These are phyloP conservation scores for Phytophthora pseudosyringae DNA, from an alignment of 352 stramenopile genomes.

Conservation along the genomic window DNA sequence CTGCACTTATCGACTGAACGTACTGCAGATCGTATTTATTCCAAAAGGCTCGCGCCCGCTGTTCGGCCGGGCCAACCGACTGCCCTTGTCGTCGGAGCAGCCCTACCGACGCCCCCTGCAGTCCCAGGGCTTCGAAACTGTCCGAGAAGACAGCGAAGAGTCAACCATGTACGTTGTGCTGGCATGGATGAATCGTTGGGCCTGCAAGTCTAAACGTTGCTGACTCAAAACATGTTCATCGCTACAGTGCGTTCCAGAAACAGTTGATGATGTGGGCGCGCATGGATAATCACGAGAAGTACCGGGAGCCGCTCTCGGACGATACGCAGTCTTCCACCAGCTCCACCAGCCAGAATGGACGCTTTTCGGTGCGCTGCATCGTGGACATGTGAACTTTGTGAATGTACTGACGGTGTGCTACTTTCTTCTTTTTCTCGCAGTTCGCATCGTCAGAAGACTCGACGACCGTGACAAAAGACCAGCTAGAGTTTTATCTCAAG, in stretches of 20 bases:
- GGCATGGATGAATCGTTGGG: not conserved
- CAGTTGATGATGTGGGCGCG: conserved; percentile 83
- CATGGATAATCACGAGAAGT: conserved; percentile 62
- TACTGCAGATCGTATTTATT: conserved; percentile 79
- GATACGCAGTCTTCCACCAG: conserved; percentile 69
- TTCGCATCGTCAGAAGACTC: conserved; percentile 65
- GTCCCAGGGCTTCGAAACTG: conserved; percentile 42
- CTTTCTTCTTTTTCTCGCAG: conserved; percentile 24
- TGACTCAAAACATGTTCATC: conserved; percentile 16
- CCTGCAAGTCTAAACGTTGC: not conserved
- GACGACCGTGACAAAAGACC: conserved; percentile 73
- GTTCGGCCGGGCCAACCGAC: conserved; percentile 58
- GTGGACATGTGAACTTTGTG: not conserved
- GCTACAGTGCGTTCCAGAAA: conserved; percentile 67
- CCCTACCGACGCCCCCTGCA: conserved; percentile 49
- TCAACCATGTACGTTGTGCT: conserved; percentile 56
- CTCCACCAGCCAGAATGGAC: conserved; percentile 56
- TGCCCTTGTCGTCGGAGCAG: conserved; percentile 49
- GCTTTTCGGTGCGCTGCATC: conserved; percentile 47
- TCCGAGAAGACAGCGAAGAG: conserved; percentile 56
- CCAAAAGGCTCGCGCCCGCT: conserved; percentile 72
- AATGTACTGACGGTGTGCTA: not conserved
- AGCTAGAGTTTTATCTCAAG: conserved; percentile 90
- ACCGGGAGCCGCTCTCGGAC: conserved; percentile 47
- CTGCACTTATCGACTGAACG: conserved; percentile 26